Evolutionary conservation across 2,329 filamentous ascomycete genomes (phyloP).

Genomic region (Penicillium sp.): DNA sequence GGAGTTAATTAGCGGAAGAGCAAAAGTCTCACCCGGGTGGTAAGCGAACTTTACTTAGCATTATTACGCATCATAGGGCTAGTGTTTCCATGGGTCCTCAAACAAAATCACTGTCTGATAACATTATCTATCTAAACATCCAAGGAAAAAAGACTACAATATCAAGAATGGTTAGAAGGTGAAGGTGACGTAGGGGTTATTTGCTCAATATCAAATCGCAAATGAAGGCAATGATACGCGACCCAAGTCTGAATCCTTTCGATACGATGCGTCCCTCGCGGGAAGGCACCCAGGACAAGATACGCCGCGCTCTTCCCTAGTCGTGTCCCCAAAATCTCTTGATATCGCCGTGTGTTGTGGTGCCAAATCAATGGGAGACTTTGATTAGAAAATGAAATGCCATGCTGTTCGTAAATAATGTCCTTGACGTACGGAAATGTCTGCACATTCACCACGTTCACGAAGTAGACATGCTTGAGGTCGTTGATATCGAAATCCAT

Average conservation of each 20-base stretch:
- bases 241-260: neutral
- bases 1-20: no score
- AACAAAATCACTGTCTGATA: no score
- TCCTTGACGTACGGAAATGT: neutral
- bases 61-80: no score
- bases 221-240: neutral
- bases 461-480: neutral
- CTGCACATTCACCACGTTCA: neutral
- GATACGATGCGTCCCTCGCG: neutral
- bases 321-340: neutral
- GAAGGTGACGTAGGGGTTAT: neutral
- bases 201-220: neutral
- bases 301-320: neutral
- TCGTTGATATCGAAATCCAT: slow-evolving; percentile 5
- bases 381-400: neutral
- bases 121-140: no score
- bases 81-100: no score
- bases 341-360: neutral
- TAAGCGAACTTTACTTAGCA: no score
- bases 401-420: neutral
- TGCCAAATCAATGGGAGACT: neutral
- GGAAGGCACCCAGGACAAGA: neutral
- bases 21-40: no score
- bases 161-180: no score
- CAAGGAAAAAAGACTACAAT: no score